These are phyloP conservation scores for Chimonanthus salicifolius DNA, from an alignment of 164 flowering plant genomes.

Conservation along the genomic window DNA sequence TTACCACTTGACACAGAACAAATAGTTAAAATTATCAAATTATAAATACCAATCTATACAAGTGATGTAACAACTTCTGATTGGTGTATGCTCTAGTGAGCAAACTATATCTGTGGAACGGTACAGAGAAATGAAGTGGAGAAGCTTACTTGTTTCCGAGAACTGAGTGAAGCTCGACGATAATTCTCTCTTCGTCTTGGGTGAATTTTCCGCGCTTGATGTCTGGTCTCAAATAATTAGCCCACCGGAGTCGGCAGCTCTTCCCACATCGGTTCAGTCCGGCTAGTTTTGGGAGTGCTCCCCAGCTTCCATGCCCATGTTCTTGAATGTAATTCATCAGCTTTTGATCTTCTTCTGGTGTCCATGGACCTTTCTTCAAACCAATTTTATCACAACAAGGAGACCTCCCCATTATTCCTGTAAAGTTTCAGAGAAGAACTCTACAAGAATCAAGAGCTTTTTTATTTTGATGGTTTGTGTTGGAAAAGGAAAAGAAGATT, in stretches of 20 bases:
- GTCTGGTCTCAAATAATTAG: slow-evolving; percentile 50
- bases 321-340: slow-evolving; percentile 34
- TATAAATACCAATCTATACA: neutral
- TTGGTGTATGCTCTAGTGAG: too few relatives aligned
- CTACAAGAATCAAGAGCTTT: neutral
- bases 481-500: neutral
- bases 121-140: neutral
- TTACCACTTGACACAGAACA: too few relatives aligned
- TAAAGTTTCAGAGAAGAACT: neutral
- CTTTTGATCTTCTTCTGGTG: slow-evolving; percentile 45
- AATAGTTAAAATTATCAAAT: neutral
- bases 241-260: slow-evolving; percentile 62
- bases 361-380: slow-evolving; percentile 67
- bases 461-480: neutral
- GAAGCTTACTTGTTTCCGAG: slow-evolving; percentile 63
- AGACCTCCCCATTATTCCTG: slow-evolving; percentile 39
- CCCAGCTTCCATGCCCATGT: slow-evolving; percentile 60
- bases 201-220: slow-evolving; percentile 60
- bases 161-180: slow-evolving; percentile 54
- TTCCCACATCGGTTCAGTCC: slow-evolving; percentile 71
- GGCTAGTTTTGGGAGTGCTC: slow-evolving; percentile 46
- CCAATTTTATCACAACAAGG: slow-evolving; percentile 31
- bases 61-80: too few relatives aligned
- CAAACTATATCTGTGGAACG: too few relatives aligned
- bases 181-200: slow-evolving; percentile 46